Evolutionary conservation across 257 asterid genomes (phyloP).

Genomic region (Fraxinus quadrangulata): DNA sequence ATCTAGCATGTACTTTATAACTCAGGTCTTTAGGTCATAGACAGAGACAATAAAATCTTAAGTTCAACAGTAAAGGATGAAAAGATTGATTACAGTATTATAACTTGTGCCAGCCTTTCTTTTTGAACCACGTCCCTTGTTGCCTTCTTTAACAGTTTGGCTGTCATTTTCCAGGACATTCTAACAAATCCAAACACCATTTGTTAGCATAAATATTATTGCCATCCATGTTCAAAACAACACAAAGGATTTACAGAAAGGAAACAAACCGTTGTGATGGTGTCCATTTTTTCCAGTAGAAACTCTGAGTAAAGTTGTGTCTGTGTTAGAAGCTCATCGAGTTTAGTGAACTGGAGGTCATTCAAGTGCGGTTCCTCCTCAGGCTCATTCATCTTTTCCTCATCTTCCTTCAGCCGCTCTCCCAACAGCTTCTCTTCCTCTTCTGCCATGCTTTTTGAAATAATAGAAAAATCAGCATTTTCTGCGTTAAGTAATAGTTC

Average conservation of each 20-base stretch:
- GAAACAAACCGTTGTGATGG: conserved; percentile 64
- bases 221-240: background rate
- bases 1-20: background rate
- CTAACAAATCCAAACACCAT: conserved; percentile 42
- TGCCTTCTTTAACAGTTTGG: conserved; percentile 37
- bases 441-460: conserved; percentile 53
- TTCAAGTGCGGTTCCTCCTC: conserved; percentile 53
- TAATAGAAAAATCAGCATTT: conserved; percentile 40
- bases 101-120: conserved; percentile 61
- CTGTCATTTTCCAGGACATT: conserved; percentile 55
- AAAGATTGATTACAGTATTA: conserved; percentile 51
- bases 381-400: conserved; percentile 30
- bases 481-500: conserved; percentile 37
- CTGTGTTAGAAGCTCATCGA: conserved; percentile 95
- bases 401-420: conserved; percentile 61
- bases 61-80: conserved; percentile 11
- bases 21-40: background rate
- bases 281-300: conserved; percentile 93
- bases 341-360: conserved; percentile 67
- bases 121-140: conserved; percentile 74
- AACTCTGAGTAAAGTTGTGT: conserved; percentile 90
- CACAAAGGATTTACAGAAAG: conserved; percentile 4
- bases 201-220: conserved; percentile 20
- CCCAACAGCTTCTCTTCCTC: conserved; percentile 61
- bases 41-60: background rate